Conservation (phyloP, 495 filamentous ascomycete genomes). For the Hypoxylon rickii region DNA sequence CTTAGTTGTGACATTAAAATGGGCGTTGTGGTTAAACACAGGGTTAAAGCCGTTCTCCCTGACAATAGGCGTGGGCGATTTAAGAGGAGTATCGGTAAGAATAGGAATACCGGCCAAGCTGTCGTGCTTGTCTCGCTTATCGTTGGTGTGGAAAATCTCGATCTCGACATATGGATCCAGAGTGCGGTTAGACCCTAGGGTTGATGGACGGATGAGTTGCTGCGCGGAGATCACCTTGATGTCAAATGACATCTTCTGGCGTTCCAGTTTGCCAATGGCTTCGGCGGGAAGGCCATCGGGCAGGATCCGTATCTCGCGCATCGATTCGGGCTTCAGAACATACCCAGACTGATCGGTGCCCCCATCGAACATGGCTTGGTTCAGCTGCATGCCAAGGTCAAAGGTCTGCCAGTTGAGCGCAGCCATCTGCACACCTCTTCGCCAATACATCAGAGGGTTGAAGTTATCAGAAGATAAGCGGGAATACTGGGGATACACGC, state of each 20-base stretch:
- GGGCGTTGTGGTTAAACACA: constrained; percentile 71
- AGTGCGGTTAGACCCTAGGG: constrained; percentile 67
- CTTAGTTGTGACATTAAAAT: constrained; percentile 80
- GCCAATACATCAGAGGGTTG: constrained; percentile 89
- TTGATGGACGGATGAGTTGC: constrained; percentile 82
- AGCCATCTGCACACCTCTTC: constrained; percentile 93
- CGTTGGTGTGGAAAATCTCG: constrained; percentile 91
- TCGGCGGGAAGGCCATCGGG: constrained; percentile 51
- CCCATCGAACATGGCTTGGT: constrained; percentile 97
- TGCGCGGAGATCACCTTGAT: constrained; percentile 93
- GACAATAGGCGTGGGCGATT: constrained; percentile 75
- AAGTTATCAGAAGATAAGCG: constrained; percentile 89
- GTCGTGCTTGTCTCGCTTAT: constrained; percentile 65
- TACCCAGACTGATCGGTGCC: constrained; percentile 87
- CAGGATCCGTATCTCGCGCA: constrained; percentile 63
- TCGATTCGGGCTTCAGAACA: constrained; percentile 86
- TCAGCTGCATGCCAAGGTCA: constrained; percentile 90
- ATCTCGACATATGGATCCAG: constrained; percentile 94
- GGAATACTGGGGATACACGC: constrained; percentile 83
- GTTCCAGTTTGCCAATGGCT: constrained; percentile 61
- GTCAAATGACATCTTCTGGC: constrained; percentile 78
- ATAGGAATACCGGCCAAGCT: constrained; percentile 54
- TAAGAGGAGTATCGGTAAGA: constrained; percentile 65
- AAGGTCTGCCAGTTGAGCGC: constrained; percentile 99
- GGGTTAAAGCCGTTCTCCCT: constrained; percentile 92